Percentiles rank a stretch among this genome's conserved stretches.
phyloP scores from a whole-genome alignment of 1,284 basidiomycete species.

The Heterobasidion annosum region DNA sequence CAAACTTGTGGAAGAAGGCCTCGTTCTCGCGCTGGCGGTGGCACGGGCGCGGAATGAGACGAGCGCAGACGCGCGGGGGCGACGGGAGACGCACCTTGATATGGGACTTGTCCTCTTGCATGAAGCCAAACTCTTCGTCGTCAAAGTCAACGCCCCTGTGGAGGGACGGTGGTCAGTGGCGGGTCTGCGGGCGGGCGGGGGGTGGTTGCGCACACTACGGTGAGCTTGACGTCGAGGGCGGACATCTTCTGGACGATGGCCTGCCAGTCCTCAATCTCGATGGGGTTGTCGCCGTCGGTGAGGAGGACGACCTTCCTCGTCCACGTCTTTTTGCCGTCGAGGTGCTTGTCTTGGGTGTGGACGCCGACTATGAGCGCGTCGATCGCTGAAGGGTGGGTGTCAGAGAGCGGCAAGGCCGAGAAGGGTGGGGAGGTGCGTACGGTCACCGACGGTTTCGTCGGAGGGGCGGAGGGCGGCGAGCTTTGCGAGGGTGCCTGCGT shows the following conservation, averaged over 20 bases:
- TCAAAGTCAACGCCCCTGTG: slow-evolving; percentile 80
- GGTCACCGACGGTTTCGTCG: slow-evolving; percentile 50
- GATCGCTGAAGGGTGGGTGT: slow-evolving; percentile 47
- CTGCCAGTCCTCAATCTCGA: slow-evolving; percentile 68
- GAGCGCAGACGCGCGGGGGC: background rate
- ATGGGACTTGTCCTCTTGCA: slow-evolving; percentile 59
- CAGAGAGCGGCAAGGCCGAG: background rate
- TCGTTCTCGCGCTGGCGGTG: slow-evolving; percentile 63
- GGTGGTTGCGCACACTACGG: slow-evolving; percentile 48
- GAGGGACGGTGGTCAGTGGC: slow-evolving; percentile 3
- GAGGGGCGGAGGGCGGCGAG: slow-evolving; percentile 60
- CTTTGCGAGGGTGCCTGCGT: slow-evolving; percentile 66
- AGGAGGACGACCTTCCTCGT: slow-evolving; percentile 72
- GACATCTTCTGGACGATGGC: slow-evolving; percentile 65
- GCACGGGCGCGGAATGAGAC: slow-evolving; percentile 2
- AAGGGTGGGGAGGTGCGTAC: slow-evolving; percentile 32
- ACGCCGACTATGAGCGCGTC: slow-evolving; percentile 83
- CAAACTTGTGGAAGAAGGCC: slow-evolving; percentile 58
- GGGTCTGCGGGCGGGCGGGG: too few species aligned
- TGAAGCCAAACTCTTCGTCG: slow-evolving; percentile 55
- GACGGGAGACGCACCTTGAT: slow-evolving; percentile 46
- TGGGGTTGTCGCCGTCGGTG: slow-evolving; percentile 72
- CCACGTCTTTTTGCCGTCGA: slow-evolving; percentile 67
- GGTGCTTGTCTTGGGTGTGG: slow-evolving; percentile 60
- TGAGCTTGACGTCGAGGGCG: slow-evolving; percentile 43